Evolutionary conservation across 2,329 filamentous ascomycete genomes (phyloP).

Genomic region (Fusarium sp.): DNA sequence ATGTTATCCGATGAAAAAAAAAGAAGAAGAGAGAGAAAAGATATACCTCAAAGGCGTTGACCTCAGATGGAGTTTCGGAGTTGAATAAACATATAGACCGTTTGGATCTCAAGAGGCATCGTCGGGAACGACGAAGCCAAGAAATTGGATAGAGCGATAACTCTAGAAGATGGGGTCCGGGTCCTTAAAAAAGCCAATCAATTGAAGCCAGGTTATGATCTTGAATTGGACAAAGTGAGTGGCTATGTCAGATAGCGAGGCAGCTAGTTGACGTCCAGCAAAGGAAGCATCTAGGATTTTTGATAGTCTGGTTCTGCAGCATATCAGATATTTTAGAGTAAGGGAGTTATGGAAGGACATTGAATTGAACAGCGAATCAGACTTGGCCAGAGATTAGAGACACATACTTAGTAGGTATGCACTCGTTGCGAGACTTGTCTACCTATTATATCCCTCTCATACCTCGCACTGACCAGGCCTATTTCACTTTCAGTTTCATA

Average conservation of each 20-base stretch:
- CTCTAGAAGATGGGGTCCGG: neutral
- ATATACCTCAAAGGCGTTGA: slow-evolving; percentile 1
- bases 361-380: neutral
- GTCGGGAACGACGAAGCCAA: neutral
- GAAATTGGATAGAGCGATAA: neutral
- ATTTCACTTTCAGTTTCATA: neutral
- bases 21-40: neutral
- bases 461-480: neutral
- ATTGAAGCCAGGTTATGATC: neutral
- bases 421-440: neutral
- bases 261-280: neutral
- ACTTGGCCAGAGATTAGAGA: neutral
- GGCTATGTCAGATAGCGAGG: neutral
- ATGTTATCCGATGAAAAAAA: slow-evolving; percentile 53
- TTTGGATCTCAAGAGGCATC: slow-evolving; percentile 1
- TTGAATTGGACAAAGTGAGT: neutral
- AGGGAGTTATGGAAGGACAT: neutral
- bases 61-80: slow-evolving; percentile 5
- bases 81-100: slow-evolving; percentile 10
- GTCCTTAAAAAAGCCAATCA: slow-evolving; percentile 9
- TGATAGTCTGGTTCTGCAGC: neutral
- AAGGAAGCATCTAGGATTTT: neutral
- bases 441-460: neutral
- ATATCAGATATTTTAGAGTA: neutral
- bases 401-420: neutral